phyloP scores from a whole-genome alignment of 441 rosid species.

The Adansonia madagascariensis region DNA sequence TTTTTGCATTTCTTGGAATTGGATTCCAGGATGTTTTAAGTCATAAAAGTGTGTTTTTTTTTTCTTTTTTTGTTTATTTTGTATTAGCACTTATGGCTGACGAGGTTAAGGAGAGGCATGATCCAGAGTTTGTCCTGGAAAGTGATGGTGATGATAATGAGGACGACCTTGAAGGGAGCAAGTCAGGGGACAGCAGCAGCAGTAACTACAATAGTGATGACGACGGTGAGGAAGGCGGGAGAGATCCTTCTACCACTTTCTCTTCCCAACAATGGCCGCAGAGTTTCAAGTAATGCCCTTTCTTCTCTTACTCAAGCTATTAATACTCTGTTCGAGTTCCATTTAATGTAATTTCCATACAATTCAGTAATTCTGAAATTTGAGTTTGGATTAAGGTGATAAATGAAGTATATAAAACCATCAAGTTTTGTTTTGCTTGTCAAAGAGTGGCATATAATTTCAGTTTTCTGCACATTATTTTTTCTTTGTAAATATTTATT shows the following conservation, averaged over 20 bases:
- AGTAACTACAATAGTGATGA: slow-evolving; percentile 26
- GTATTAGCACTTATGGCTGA: slow-evolving; percentile 23
- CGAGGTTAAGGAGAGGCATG: slow-evolving; percentile 35
- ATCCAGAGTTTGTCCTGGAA: slow-evolving; percentile 40
- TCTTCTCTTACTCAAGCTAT: neutral
- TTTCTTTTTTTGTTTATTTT: neutral
- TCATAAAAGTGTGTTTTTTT: neutral
- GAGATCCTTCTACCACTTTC: slow-evolving; percentile 35
- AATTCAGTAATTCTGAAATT: too few species aligned
- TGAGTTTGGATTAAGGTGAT: too few species aligned
- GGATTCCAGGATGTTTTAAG: neutral
- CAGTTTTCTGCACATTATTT: neutral
- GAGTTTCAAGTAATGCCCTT: slow-evolving; percentile 52
- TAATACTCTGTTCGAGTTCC: neutral
- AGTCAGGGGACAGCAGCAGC: slow-evolving; percentile 34
- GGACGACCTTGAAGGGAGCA: slow-evolving; percentile 40
- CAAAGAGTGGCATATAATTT: neutral
- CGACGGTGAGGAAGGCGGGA: slow-evolving; percentile 36
- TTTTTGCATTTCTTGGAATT: neutral
- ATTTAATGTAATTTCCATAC: neutral
- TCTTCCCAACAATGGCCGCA: slow-evolving; percentile 73
- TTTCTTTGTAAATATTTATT: slow-evolving; percentile 2
- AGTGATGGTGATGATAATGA: slow-evolving; percentile 37
- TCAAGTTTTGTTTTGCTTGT: neutral
- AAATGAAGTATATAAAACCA: too few species aligned